Base-by-base conservation (phyloP, 2,329 filamentous ascomycete species). In the Lachnellula arida region DNA sequence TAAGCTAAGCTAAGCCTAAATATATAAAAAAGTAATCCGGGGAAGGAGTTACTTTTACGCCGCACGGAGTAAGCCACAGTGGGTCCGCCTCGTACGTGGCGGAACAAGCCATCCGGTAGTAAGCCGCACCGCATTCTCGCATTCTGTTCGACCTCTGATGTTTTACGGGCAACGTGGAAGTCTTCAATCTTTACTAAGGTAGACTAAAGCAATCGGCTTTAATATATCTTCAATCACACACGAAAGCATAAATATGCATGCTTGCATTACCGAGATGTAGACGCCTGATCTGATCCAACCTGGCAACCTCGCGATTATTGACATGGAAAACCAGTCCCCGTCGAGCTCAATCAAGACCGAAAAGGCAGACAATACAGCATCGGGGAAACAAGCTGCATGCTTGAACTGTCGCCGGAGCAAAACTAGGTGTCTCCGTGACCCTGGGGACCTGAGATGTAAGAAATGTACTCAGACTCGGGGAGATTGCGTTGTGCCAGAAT, bases 401-500 rank as follows among this genome's bases (percentile, higher is more conserved):
- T 74, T 86, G 40, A 81, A 79, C 57, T 88, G 85, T 66, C 78
- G 85, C 55, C 77, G 78, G 62, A 87, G 83, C 72, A 88, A 88
- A 74, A 84, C 86, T 64, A 83, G 82, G 62, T 88, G 85, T 70
- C 81, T 84, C 57, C 80, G 82, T 62, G 76, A 77, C 43, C 69
- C 74, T 19, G 76, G 75, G 43, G 75, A 80, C 56, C 65, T 73
- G 19, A 74, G 77, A 25, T 88, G 85, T 68, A 82, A 83, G 61
- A 78, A 82, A 69, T 88, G 85, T 68, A 73, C 76, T 53, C 78
- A 83, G 65, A 73, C 79, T 7, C 76, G 79, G 35, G 68, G 73
- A 14, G 82, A 88, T 57, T 90, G 87, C 67, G 74, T 88, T 5
- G 82, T 88, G 2, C 86, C 80, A n/a, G 81, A 81, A n/a, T 88